Evolutionary conservation across 2,329 filamentous ascomycete genomes (phyloP), one percentile per base, ranked within the genome.

Genomic region (Ascocoryne sarcoides): DNA sequence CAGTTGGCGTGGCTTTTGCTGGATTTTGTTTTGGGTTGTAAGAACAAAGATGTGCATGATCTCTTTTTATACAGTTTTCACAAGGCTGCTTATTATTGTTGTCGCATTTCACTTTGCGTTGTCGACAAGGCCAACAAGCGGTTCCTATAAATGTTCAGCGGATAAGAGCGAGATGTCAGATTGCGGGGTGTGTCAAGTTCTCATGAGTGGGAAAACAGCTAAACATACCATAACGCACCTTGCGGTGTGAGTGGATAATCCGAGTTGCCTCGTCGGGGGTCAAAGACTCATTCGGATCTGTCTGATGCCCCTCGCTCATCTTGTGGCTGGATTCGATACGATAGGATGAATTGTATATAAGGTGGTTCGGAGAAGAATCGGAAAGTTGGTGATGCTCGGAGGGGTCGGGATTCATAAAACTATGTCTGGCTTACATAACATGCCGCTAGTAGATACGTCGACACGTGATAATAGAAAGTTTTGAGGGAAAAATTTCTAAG

Each of bases 71-170:
- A 54, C 77, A 82, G 56, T 82, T 82, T 54, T 81, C 76, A 59
- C 77, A 82, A 1, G 77, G 77, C 54, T 78, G 71, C 58, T 79
- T 76, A 59, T 80, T 81, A 62, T 79, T 76, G 59, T 80, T 81
- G 62, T 81, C 76, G 58, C 77, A 82, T 62, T 81, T 81, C 30
- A 82, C 77, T 61, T 82, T 81, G 48, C 77, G 69, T 59, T 81
- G 77, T 33, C 77, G 68, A 55, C 77, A 82, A 10, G 77, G 77
- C 76, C 76, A 82, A 53, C 77, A 82, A 43, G 40, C 48, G 15
- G 57, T 58, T 16, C 57, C 56, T 54, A 40, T 14, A 16, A 10
- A 18, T 40, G 10, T 39, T 50, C 36, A 51, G 45, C 37, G 17
- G 39, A 14, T 23, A 21, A 14, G 23, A 18, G n/a, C n/a, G n/a